Evolutionary conservation across 2,329 filamentous ascomycete species (phyloP).

Genomic region (Cladosporium sp.): DNA sequence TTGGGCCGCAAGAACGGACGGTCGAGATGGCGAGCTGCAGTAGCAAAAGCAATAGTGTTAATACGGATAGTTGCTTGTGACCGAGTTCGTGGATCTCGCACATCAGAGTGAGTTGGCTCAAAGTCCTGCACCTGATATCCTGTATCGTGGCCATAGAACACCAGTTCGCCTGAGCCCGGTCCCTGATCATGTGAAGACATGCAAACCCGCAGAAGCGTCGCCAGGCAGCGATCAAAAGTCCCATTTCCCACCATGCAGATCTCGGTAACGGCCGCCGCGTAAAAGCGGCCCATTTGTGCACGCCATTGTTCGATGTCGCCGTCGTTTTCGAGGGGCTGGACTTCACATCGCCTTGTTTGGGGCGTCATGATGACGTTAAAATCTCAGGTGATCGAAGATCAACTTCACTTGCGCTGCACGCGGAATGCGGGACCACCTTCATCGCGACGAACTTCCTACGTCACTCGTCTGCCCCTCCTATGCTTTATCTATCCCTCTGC

Average conservation of each 20-base stretch:
- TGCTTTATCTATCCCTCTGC: conserved; percentile 10
- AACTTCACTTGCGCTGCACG: not conserved
- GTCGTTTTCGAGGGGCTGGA: not conserved
- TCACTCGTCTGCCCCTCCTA: conserved; percentile 5
- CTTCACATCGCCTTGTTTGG: too few species aligned
- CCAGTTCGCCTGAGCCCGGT: too few species aligned
- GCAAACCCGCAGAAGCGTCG: not conserved
- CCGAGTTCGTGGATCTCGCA: too few species aligned
- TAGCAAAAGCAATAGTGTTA: too few species aligned
- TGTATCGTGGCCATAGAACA: too few species aligned
- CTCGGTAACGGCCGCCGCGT: not conserved
- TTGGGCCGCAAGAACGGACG: too few species aligned
- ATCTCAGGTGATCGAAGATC: not conserved
- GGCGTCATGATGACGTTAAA: not conserved
- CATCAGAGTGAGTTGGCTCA: too few species aligned
- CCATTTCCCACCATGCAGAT: not conserved
- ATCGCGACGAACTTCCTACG: conserved; percentile 5
- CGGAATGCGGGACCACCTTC: not conserved
- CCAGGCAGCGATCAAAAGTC: not conserved
- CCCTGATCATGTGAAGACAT: too few species aligned
- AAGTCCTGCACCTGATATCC: too few species aligned
- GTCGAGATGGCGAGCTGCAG: too few species aligned
- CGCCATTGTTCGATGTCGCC: not conserved
- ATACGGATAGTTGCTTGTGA: too few species aligned
- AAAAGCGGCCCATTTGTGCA: not conserved